Base-by-base conservation (phyloP, 176 grass and related monocot species). In the Echinochloa phyllopogon region DNA sequence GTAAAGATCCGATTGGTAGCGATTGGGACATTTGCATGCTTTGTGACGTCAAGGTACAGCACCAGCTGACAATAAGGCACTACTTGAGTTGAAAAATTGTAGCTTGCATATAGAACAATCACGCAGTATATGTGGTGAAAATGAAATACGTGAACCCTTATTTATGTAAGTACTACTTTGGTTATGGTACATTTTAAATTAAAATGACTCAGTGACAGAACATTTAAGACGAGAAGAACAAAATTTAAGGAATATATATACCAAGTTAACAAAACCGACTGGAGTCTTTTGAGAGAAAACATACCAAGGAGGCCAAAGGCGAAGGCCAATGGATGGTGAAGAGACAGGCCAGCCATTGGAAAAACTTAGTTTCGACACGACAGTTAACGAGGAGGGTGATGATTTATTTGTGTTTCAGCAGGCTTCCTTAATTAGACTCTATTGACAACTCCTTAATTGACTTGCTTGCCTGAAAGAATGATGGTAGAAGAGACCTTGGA, bases 241-340 rank as follows among this genome's bases (percentile, higher is more conserved):
- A 8, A 42, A 64, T 1, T 17, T 2, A 24, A 37, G 6, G 3
- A 20, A 10, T 0, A 13, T 69, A 17, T 16, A 43, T 24, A 29
- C 16, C 13, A 56, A 43, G 24, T 23, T 56, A n/a, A 43, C 3
- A 72, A 71, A 27, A 41, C 37, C 27, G 2, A 57, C 29, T 4
- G 0, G 49, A 51, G 6, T 40, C 4, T 72, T 21, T 36, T 0
- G 69, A 24, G 13, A 15, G 15, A 10, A 10, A 62, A 17, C 73
- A 74, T 84, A 92, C 91, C 91, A 81, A 92, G 62, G 67, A 92
- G 77, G 40, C 91, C 91, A 59, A 92, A 89, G 39, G 75, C 11
- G 62, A 89, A 89, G 57, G 78, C 90, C 86, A 77, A 89, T 4
- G 90, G 90, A 27, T 92, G 83, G 1, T 86, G 55, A 51, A 79